These are phyloP conservation scores for Fusarium sp. DNA, from an alignment of 2,329 filamentous ascomycete genomes.

Conservation along the genomic window DNA sequence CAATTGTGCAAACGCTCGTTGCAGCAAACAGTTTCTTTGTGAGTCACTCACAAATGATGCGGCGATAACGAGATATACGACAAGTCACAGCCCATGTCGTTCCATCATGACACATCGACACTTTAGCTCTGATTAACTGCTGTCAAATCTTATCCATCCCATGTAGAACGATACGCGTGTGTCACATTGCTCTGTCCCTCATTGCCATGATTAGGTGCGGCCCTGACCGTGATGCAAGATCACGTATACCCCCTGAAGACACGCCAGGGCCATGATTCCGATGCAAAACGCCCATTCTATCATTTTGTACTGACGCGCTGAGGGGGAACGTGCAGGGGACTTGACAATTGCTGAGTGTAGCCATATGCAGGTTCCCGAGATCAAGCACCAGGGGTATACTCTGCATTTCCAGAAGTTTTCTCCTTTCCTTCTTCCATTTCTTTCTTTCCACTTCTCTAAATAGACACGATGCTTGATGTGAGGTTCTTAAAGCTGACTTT, in stretches of 20 bases:
- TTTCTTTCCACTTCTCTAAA: background rate
- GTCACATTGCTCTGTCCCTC: background rate
- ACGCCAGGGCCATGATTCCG: background rate
- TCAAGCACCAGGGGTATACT: background rate
- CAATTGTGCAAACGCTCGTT: background rate
- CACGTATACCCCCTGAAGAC: background rate
- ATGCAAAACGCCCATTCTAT: background rate
- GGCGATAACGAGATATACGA: background rate
- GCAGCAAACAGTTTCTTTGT: background rate
- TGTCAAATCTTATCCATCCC: background rate
- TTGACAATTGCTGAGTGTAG: background rate
- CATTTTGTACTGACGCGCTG: accelerated
- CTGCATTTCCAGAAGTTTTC: background rate
- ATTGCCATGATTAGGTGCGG: background rate
- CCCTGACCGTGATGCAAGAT: background rate
- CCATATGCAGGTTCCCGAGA: constrained; percentile 7
- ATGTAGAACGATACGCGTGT: background rate
- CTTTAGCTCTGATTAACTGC: background rate
- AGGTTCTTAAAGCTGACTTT: background rate
- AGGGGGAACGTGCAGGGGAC: background rate
- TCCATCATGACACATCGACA: background rate
- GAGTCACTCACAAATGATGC: background rate
- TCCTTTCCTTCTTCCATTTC: background rate
- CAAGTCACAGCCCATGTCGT: background rate
- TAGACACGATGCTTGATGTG: accelerated